A percentile compares a stretch with the other conserved stretches of the same genome.
These are phyloP conservation scores for Colletotrichum tamarilloi DNA, from an alignment of 2,329 filamentous ascomycete species.

Conservation along the genomic window DNA sequence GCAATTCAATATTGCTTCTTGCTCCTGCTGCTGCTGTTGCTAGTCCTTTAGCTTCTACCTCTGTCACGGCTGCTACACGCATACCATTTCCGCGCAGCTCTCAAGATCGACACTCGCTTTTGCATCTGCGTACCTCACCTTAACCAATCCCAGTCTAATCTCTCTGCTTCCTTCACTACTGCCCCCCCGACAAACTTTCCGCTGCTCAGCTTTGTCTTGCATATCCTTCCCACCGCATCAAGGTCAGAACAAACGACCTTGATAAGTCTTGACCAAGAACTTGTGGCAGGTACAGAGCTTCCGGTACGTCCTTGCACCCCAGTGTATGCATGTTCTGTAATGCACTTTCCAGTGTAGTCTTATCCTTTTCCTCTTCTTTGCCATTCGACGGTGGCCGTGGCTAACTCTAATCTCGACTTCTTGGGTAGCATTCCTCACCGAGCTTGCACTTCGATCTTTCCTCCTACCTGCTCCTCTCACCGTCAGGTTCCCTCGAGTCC, in stretches of 20 bases:
- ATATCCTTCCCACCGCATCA: not conserved
- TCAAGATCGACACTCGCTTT: not conserved
- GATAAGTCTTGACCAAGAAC: not conserved
- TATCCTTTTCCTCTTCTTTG: not conserved
- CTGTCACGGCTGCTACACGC: not conserved
- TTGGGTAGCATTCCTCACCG: conserved; percentile 31
- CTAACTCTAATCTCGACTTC: conserved; percentile 13
- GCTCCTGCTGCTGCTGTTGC: not conserved
- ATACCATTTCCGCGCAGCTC: not conserved
- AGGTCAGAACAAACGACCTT: not conserved
- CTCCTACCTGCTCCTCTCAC: not conserved
- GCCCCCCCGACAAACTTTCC: not conserved
- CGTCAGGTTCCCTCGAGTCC: not conserved
- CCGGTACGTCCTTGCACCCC: not conserved
- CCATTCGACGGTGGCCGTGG: not conserved
- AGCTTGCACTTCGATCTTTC: not conserved
- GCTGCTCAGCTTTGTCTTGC: not conserved
- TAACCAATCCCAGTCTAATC: not conserved
- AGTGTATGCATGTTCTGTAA: not conserved
- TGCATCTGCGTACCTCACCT: not conserved
- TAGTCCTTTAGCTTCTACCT: not conserved
- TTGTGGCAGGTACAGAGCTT: not conserved
- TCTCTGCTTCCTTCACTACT: not conserved
- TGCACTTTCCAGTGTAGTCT: not conserved
- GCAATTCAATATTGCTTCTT: conserved; percentile 21